A percentile compares a stretch with the other conserved stretches of the same genome.
phyloP scores from a whole-genome alignment of 768 basidiomycete species.

The Thelephora ganbajun region DNA sequence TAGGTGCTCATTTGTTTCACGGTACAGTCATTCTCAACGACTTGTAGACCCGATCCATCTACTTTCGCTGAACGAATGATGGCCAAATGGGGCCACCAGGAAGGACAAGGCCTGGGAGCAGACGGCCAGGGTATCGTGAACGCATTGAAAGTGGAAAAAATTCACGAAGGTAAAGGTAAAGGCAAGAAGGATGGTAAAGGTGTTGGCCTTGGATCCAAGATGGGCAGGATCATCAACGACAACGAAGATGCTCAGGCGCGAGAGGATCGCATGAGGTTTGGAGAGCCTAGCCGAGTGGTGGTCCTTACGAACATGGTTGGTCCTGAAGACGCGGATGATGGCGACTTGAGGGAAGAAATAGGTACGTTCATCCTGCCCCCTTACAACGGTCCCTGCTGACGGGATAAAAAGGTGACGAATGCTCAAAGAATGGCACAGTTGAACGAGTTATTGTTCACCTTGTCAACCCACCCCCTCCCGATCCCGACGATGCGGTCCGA shows the following conservation, averaged over 20 bases:
- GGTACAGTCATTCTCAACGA: background rate
- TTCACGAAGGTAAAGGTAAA: conserved; percentile 23
- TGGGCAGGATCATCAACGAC: conserved; percentile 84
- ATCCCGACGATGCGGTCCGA: conserved; percentile 73
- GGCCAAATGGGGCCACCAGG: conserved; percentile 95
- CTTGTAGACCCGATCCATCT: conserved; percentile 41
- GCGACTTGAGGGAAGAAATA: conserved; percentile 76
- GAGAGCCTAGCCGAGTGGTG: conserved; percentile 82
- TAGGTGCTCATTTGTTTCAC: background rate
- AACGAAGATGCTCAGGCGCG: conserved; percentile 70
- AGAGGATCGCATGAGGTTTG: conserved; percentile 72
- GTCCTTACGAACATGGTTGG: conserved; percentile 86
- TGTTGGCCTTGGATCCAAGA: conserved; percentile 37
- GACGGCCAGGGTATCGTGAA: conserved; percentile 80
- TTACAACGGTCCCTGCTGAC: conserved; percentile 3
- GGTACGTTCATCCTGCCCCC: conserved; percentile 30
- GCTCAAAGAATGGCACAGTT: conserved; percentile 81
- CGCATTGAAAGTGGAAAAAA: conserved; percentile 71
- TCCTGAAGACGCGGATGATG: conserved; percentile 72
- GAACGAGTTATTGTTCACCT: conserved; percentile 80
- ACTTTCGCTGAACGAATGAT: conserved; percentile 78
- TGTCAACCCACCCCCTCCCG: conserved; percentile 47
- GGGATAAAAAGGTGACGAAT: conserved; percentile 59
- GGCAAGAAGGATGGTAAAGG: conserved; percentile 23
- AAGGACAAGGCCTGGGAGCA: conserved; percentile 83